A percentile compares a stretch with the other conserved stretches of the same genome.
Conservation (phyloP, 2,329 filamentous ascomycete species). For the Hypoxylon sp. region DNA sequence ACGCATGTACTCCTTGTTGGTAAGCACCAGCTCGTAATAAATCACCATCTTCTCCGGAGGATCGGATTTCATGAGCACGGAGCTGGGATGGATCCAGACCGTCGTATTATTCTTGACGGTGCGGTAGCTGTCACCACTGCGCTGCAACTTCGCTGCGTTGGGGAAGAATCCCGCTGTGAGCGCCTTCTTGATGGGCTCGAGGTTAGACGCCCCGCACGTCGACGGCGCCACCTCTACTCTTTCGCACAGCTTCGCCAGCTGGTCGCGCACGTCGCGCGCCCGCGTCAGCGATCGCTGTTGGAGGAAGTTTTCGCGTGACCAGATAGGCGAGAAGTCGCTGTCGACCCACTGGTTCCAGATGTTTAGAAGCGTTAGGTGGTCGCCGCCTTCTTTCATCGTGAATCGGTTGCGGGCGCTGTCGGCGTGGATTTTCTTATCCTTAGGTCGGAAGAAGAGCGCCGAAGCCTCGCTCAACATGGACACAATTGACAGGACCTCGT, state of each 20-base stretch:
- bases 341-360: constrained; percentile 97
- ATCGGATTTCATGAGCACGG: constrained; percentile 79
- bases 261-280: constrained; percentile 90
- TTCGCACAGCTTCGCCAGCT: constrained; percentile 91
- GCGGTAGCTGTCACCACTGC: constrained; percentile 86
- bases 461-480: constrained; percentile 91
- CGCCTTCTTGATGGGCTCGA: constrained; percentile 83
- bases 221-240: constrained; percentile 84
- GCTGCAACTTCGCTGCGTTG: constrained; percentile 84
- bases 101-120: constrained; percentile 90
- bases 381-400: constrained; percentile 88
- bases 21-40: constrained; percentile 84
- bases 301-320: constrained; percentile 91
- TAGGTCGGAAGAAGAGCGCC: constrained; percentile 91
- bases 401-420: constrained; percentile 90
- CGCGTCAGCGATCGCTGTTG: constrained; percentile 90
- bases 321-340: constrained; percentile 85
- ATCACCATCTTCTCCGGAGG: constrained; percentile 83
- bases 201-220: constrained; percentile 73
- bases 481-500: constrained; percentile 92
- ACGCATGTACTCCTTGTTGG: constrained; percentile 92
- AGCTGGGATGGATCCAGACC: constrained; percentile 91
- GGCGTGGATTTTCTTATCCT: constrained; percentile 96
- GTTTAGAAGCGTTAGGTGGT: constrained; percentile 87
- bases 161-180: constrained; percentile 94